Evolutionary conservation across 495 filamentous ascomycete species (phyloP).

Genomic region (Penicillium salamii): DNA sequence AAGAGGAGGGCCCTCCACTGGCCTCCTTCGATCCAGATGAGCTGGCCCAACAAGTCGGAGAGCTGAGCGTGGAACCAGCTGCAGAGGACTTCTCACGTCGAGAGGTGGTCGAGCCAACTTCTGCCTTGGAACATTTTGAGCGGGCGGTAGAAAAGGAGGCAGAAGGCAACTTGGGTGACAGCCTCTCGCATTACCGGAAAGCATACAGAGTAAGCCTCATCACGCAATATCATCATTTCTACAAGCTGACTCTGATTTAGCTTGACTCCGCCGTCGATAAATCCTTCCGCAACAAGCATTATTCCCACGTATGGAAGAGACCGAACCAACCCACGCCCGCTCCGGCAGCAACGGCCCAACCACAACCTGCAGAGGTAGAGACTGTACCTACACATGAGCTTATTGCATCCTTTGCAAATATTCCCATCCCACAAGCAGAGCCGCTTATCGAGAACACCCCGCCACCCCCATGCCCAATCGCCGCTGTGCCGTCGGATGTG

Average conservation of each 20-base stretch:
- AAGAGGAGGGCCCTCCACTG: conserved; percentile 34
- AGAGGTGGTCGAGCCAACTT: conserved; percentile 54
- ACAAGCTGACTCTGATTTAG: conserved; percentile 38
- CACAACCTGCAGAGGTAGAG: conserved; percentile 29
- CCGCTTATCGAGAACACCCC: conserved; percentile 62
- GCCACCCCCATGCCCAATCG: conserved; percentile 72
- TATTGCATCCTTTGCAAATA: conserved; percentile 66
- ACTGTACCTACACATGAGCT: conserved; percentile 64
- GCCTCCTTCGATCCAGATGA: conserved; percentile 39
- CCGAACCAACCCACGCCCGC: conserved; percentile 52
- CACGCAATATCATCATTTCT: not conserved
- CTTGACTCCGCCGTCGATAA: conserved; percentile 82
- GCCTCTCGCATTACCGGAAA: conserved; percentile 81
- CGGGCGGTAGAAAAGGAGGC: conserved; percentile 84
- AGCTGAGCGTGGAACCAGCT: conserved; percentile 26
- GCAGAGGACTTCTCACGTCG: conserved; percentile 32
- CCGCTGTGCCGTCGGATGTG: conserved; percentile 76
- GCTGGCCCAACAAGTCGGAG: conserved; percentile 38
- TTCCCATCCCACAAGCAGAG: conserved; percentile 59
- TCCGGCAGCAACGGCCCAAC: conserved; percentile 51
- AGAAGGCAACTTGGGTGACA: conserved; percentile 83
- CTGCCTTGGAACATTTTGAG: conserved; percentile 92
- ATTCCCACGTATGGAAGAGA: conserved; percentile 58
- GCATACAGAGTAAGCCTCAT: conserved; percentile 67
- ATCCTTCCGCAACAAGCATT: conserved; percentile 87